Conservation (phyloP, 2,329 filamentous ascomycete species). For the Fusarium protoensiforme region DNA sequence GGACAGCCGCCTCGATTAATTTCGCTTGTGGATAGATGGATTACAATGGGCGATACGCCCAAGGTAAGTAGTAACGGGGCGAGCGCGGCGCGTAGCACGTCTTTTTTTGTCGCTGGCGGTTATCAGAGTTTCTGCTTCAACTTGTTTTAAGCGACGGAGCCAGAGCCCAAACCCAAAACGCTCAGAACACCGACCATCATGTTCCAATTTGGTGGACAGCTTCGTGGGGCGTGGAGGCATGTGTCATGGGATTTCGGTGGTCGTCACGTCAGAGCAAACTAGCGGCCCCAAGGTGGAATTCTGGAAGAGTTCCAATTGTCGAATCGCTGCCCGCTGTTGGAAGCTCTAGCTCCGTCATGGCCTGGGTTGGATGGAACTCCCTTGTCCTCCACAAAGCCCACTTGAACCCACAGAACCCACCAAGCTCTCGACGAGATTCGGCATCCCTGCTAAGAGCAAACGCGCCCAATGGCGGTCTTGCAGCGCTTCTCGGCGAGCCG, state of each 20-base stretch:
- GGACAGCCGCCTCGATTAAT: constrained; percentile 11
- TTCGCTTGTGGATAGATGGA: constrained; percentile 10
- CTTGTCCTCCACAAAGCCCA: constrained; percentile 37
- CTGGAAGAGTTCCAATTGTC: constrained; percentile 47
- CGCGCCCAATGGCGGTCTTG: constrained; percentile 13
- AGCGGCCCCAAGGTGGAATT: constrained; percentile 39
- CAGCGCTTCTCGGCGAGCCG: constrained; percentile 27
- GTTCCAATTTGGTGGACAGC: constrained; percentile 27
- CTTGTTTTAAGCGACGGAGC: constrained; percentile 13
- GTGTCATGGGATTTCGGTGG: constrained; percentile 40
- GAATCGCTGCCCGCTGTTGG: constrained; percentile 36
- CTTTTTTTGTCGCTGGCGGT: constrained; percentile 24
- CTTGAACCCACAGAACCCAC: constrained; percentile 14
- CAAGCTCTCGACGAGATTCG: constrained; percentile 27
- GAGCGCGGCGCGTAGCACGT: neutral
- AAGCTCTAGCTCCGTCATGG: constrained; percentile 37
- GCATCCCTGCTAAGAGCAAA: constrained; percentile 27
- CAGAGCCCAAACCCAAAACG: constrained; percentile 15
- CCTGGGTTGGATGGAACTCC: constrained; percentile 21
- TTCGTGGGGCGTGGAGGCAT: constrained; percentile 27
- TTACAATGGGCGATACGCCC: constrained; percentile 33
- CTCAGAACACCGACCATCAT: constrained; percentile 10
- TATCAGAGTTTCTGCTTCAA: constrained; percentile 27
- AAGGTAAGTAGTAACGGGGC: neutral
- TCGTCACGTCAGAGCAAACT: constrained; percentile 41